Conservation (phyloP, 768 basidiomycete genomes). For the Hemileccinum rubropunctum region DNA sequence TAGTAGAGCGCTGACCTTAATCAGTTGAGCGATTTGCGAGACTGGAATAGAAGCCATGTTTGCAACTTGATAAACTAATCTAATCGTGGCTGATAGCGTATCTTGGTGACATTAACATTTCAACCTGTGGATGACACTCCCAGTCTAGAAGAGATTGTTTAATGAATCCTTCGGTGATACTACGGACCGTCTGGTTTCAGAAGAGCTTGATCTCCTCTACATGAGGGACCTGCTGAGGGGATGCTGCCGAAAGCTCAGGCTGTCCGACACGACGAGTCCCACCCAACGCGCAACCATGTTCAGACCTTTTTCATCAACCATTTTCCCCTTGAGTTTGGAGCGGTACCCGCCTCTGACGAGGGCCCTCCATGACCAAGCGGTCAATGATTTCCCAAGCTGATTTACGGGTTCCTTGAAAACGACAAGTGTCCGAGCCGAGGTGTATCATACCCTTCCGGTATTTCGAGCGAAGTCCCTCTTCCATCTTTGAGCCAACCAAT, state of each 20-base stretch:
- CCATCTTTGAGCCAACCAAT: constrained; percentile 5
- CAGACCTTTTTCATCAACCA: constrained; percentile 16
- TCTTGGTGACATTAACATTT: background rate
- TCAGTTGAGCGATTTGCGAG: constrained; percentile 5
- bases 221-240: background rate
- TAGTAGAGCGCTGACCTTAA: constrained; percentile 4
- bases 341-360: background rate
- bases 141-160: background rate
- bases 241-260: too few relatives aligned
- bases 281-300: background rate
- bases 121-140: constrained; percentile 4
- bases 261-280: background rate
- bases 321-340: constrained; percentile 16
- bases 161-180: background rate
- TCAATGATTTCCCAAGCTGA: constrained; percentile 16
- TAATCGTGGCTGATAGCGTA: constrained; percentile 1
- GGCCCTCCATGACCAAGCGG: background rate
- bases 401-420: constrained; percentile 7
- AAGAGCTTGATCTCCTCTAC: background rate
- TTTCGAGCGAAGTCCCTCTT: constrained; percentile 7
- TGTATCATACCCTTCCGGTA: constrained; percentile 17
- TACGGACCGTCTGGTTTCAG: background rate
- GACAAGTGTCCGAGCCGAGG: constrained; percentile 9
- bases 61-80: constrained; percentile 1
- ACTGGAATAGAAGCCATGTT: constrained; percentile 3